Base-by-base conservation (phyloP, 441 rosid species). In the Euphorbia celastroides region DNA sequence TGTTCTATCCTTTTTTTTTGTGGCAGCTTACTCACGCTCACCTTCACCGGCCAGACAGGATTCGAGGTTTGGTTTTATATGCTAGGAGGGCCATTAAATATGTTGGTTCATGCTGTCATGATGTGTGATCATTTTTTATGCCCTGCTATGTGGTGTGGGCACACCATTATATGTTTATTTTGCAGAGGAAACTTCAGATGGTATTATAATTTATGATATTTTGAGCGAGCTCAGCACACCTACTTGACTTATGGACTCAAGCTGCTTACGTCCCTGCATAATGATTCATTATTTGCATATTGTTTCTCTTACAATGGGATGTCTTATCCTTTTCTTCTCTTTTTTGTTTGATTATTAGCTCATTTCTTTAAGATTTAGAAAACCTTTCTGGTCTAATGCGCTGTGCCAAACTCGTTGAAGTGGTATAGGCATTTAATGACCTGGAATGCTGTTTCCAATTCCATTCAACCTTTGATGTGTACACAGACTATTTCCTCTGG, bases 11-110 rank as follows among this genome's bases (percentile, higher is more conserved):
- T 38, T 46, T 44, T 71, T 57, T 30, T 12, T 19, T 27, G 23
- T 71, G 57, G 76, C 96, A 88, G 98, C 97, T 71, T 82, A 78
- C 76, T 83, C 96, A 17, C 77, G 63, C 64, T 86, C 90, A 2
- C 88, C 78, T 68, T 84, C 92, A 13, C 94, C 92, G 19, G 80
- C 79, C 60, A 79, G 86, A 74, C 78, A 72, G 55, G 79, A 76
- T 58, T 75, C 84, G 63, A 88, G 90, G 95, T 90, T 75, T 74
- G 86, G 72, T 68, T 69, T 61, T 70, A 32, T 63, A 26, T 69
- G 20, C 59, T 31, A 14, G 34, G 50, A 13, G 44, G 14, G 23
- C 20, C 48, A 13, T 23, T 50, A 32, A 66, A 55, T 14, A 12
- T n/a, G n/a, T n/a, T n/a, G n/a, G n/a, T n/a, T n/a, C n/a, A n/a